Conservation (phyloP, 2,329 filamentous ascomycete species). For the Fusarium abutilonis region DNA sequence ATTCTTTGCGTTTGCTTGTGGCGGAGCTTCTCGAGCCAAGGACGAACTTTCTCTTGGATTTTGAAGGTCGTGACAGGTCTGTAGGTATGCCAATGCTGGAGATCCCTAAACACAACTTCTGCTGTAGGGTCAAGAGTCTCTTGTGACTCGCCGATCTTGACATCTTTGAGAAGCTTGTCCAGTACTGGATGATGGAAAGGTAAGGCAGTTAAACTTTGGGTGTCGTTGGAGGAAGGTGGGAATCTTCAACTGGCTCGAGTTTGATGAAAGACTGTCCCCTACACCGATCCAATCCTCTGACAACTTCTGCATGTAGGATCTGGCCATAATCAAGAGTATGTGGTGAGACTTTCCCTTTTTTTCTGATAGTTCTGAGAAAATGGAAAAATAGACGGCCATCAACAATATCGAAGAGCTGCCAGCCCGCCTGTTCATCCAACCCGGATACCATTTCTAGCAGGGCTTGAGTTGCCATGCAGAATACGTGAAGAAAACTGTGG, state of each 20-base stretch:
- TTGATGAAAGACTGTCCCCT: background rate
- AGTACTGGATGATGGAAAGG: slow-evolving; percentile 60
- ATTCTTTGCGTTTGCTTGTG: slow-evolving; percentile 59
- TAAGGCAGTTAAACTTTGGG: slow-evolving; percentile 48
- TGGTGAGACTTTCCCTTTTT: background rate
- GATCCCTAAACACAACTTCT: slow-evolving; percentile 57
- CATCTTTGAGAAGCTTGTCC: slow-evolving; percentile 56
- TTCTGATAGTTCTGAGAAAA: slow-evolving; percentile 31
- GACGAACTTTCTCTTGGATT: slow-evolving; percentile 28
- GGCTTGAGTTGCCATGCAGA: slow-evolving; percentile 1
- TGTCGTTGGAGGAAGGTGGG: background rate
- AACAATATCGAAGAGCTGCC: slow-evolving; percentile 4
- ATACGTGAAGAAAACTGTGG: slow-evolving; percentile 22
- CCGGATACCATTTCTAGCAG: background rate
- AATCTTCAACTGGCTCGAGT: background rate
- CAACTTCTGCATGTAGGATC: slow-evolving; percentile 4
- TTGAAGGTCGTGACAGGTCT: slow-evolving; percentile 61
- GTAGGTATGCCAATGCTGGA: slow-evolving; percentile 71
- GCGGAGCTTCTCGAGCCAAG: slow-evolving; percentile 56
- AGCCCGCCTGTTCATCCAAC: background rate
- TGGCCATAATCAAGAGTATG: slow-evolving; percentile 8
- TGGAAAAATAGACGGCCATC: slow-evolving; percentile 41
- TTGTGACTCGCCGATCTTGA: slow-evolving; percentile 51
- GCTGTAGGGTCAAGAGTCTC: slow-evolving; percentile 39
- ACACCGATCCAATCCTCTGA: background rate